Percentiles rank a stretch among this genome's conserved stretches.
Evolutionary conservation across 225 moss, liverwort and hornwort species (phyloP).

Genomic region (Thuidium tamariscinum): DNA sequence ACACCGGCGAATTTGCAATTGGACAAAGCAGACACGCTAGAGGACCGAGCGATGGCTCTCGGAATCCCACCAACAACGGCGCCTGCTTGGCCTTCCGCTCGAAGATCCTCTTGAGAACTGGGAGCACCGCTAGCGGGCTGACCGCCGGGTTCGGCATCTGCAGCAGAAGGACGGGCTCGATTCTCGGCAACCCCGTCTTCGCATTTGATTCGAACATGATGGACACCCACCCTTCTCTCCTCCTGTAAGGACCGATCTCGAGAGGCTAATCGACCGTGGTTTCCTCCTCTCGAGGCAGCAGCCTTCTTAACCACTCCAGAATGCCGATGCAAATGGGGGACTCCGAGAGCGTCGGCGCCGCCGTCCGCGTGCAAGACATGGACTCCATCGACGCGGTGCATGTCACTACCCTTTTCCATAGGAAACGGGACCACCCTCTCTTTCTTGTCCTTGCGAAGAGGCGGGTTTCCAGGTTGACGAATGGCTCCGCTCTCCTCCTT

Average conservation of each 20-base stretch:
- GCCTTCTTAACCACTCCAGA: background rate
- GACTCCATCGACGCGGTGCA: conserved; percentile 3
- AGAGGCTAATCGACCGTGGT: background rate
- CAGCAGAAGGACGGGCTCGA: conserved; percentile 31
- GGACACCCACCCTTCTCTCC: background rate
- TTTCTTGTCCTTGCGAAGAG: conserved; percentile 1
- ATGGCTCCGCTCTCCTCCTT: background rate
- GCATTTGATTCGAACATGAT: conserved; percentile 23
- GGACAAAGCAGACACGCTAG: conserved; percentile 23
- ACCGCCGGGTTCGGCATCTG: conserved; percentile 43
- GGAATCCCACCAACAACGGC: conserved; percentile 54
- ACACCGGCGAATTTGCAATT: conserved; percentile 38
- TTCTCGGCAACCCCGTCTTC: conserved; percentile 49
- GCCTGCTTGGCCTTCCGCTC: conserved; percentile 58
- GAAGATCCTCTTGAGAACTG: conserved; percentile 49
- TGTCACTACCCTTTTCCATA: conserved; percentile 1
- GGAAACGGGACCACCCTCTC: background rate
- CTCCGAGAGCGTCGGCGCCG: background rate
- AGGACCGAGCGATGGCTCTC: conserved; percentile 42
- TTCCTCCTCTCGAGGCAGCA: background rate
- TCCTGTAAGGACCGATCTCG: conserved; percentile 2
- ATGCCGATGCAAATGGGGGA: background rate
- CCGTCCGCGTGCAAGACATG: conserved; percentile 1
- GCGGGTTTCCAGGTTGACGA: background rate
- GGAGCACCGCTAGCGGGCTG: conserved; percentile 32